Evolutionary conservation across 805 yeast genomes (phyloP).

Genomic region (Saccharomycopsis javanensis): DNA sequence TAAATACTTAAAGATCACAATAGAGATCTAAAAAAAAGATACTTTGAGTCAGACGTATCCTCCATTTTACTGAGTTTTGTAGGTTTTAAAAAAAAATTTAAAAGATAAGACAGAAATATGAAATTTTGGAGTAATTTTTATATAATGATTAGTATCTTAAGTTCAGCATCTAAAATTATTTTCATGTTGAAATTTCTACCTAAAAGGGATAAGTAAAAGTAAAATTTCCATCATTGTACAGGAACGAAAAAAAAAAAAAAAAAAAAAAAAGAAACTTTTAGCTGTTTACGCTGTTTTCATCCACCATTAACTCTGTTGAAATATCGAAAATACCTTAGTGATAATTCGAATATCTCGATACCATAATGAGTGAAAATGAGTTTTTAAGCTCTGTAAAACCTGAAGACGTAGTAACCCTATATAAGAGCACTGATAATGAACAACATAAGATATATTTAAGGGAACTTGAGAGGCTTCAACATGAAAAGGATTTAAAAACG

Average conservation of each 20-base stretch:
- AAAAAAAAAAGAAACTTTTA: background rate
- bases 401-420: slow-evolving; percentile 12
- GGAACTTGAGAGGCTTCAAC: background rate
- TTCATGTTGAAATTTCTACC: background rate
- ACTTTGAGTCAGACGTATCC: no score
- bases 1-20: no score
- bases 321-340: background rate
- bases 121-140: background rate
- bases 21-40: no score
- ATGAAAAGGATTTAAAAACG: slow-evolving; percentile 3
- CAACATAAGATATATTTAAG: slow-evolving; percentile 2
- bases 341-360: background rate
- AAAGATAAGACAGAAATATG: background rate
- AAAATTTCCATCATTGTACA: background rate
- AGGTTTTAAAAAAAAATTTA: no score
- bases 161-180: no score
- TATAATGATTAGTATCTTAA: no score
- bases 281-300: no score
- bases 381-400: slow-evolving; percentile 11
- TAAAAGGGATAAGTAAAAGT: background rate
- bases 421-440: slow-evolving; percentile 10
- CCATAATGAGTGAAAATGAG: background rate
- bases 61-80: no score
- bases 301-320: background rate
- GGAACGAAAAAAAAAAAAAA: background rate